Percentiles rank a stretch among this genome's conserved stretches.
These are phyloP conservation scores for Phaeophleospora eucalypticola DNA, from an alignment of 2,329 filamentous ascomycete species.

Conservation along the genomic window DNA sequence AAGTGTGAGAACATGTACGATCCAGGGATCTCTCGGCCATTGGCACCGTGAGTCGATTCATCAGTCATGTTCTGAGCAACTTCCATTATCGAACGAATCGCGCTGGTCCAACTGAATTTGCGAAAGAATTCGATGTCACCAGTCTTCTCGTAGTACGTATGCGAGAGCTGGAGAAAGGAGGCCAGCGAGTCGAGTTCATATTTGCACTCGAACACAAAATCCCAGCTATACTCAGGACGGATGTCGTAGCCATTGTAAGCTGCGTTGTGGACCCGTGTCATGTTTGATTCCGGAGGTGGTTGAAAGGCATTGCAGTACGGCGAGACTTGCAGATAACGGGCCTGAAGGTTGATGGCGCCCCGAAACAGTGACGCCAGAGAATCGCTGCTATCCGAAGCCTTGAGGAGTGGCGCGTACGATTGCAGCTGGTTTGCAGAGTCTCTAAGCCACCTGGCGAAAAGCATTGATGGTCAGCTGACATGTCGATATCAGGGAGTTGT, in stretches of 20 bases:
- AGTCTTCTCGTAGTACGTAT: conserved; percentile 45
- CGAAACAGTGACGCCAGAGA: conserved; percentile 63
- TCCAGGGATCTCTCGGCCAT: conserved; percentile 10
- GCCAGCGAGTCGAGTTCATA: conserved; percentile 50
- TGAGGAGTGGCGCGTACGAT: conserved; percentile 56
- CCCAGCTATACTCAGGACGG: conserved; percentile 37
- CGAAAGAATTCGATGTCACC: conserved; percentile 21
- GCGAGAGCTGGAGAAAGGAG: conserved; percentile 45
- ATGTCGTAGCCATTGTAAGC: conserved; percentile 38
- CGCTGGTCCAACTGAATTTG: conserved; percentile 15
- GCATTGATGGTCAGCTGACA: too few relatives aligned
- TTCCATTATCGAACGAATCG: conserved; percentile 11
- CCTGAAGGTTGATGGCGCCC: conserved; percentile 66
- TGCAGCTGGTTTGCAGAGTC: conserved; percentile 64
- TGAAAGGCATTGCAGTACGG: conserved; percentile 52
- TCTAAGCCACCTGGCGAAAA: too few relatives aligned
- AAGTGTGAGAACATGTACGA: conserved; percentile 10
- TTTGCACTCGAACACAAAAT: conserved; percentile 49
- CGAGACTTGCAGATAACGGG: conserved; percentile 60
- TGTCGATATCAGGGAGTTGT: too few relatives aligned
- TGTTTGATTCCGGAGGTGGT: conserved; percentile 32
- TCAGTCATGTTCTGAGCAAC: conserved; percentile 15
- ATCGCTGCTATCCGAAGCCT: conserved; percentile 42
- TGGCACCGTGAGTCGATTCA: conserved; percentile 11
- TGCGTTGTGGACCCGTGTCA: conserved; percentile 32